phyloP scores from a whole-genome alignment of 345 rosid species.

The Pugionium dolabratum region DNA sequence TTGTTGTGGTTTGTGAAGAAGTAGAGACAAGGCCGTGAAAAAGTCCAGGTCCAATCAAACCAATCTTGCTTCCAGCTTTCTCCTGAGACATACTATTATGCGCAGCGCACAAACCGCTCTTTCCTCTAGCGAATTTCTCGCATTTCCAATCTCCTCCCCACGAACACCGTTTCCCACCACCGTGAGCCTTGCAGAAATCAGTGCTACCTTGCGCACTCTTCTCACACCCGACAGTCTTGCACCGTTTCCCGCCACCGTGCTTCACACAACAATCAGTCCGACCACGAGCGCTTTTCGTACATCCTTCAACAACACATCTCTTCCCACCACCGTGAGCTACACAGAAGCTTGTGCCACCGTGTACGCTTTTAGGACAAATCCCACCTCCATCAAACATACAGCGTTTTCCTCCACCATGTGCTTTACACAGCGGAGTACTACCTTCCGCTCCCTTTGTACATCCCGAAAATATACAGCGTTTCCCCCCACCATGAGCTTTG shows the following conservation, averaged over 20 bases:
- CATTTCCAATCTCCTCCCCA: constrained; percentile 78
- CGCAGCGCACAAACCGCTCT: constrained; percentile 90
- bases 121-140: constrained; percentile 94
- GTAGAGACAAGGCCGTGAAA: constrained; percentile 86
- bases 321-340: constrained; percentile 98
- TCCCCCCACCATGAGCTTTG: constrained; percentile 98
- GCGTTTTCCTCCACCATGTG: constrained; percentile 96
- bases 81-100: constrained; percentile 74
- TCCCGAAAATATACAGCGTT: constrained; percentile 85
- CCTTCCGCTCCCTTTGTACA: constrained; percentile 97
- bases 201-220: constrained; percentile 99
- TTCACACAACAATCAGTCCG: constrained; percentile 90
- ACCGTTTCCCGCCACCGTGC: constrained; percentile 95
- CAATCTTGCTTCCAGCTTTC: constrained; percentile 47
- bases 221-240: constrained; percentile 62
- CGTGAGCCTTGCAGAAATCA: constrained; percentile 94
- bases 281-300: constrained; percentile 96
- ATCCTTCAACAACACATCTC: constrained; percentile 80
- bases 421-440: constrained; percentile 92
- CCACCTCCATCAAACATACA: constrained; percentile 93
- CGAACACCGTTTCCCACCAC: constrained; percentile 85
- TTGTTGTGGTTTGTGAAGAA: constrained; percentile 52
- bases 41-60: constrained; percentile 75
- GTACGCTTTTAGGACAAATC: constrained; percentile 93
- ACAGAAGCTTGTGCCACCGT: constrained; percentile 90